A percentile compares a stretch with the other conserved stretches of the same genome.
Evolutionary conservation across 768 basidiomycete species (phyloP).

Genomic region (Boletus reticuloceps): DNA sequence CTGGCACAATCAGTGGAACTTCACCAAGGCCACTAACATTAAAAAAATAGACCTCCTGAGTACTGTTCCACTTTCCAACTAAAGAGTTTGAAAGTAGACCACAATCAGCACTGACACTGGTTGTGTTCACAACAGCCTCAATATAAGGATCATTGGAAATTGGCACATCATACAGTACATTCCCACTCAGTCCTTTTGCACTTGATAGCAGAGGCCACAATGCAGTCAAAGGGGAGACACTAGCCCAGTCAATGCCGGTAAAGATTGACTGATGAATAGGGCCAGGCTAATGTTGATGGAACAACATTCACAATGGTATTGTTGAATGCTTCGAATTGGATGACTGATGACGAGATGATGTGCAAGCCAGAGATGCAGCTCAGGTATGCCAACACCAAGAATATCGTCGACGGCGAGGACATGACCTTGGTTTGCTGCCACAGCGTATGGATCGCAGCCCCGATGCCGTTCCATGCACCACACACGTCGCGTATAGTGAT

Average conservation of each 20-base stretch:
- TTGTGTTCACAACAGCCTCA: constrained; percentile 16
- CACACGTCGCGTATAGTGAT: constrained; percentile 17
- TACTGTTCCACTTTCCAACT: not conserved
- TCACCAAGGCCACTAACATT: constrained; percentile 6
- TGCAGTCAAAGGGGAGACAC: not conserved
- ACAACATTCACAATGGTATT: not conserved
- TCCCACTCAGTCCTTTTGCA: constrained; percentile 8
- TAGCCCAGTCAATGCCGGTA: not conserved
- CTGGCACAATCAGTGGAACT: not conserved
- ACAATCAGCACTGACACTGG: constrained; percentile 14
- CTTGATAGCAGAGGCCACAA: not conserved
- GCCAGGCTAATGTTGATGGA: constrained; percentile 1
- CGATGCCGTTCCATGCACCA: constrained; percentile 24
- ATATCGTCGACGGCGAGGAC: constrained; percentile 1
- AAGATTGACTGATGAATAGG: not conserved
- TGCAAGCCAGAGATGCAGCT: constrained; percentile 17
- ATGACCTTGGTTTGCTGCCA: constrained; percentile 20
- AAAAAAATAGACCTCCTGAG: not conserved
- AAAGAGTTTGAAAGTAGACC: constrained; percentile 10
- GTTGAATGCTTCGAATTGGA: constrained; percentile 18
- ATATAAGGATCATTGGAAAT: not conserved
- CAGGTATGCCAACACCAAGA: constrained; percentile 15
- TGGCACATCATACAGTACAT: constrained; percentile 19
- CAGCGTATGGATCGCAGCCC: constrained; percentile 12
- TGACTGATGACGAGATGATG: constrained; percentile 21